Evolutionary conservation across 768 basidiomycete species (phyloP).

Genomic region (Rhodotorula sphaerocarpa): DNA sequence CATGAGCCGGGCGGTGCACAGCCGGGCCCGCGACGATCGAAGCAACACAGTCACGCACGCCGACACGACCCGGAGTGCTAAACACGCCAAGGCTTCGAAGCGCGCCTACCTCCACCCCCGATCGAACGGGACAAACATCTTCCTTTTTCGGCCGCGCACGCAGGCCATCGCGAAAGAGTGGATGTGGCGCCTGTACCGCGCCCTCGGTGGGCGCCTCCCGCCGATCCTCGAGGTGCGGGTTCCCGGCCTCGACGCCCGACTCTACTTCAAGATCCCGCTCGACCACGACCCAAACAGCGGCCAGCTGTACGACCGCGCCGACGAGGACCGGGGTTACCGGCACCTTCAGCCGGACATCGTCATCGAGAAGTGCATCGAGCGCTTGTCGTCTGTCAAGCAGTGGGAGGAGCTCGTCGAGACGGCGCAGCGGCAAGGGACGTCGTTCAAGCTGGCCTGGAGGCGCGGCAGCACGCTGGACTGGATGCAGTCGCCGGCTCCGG

Average conservation of each 20-base stretch:
- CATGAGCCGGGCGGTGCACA: slow-evolving; percentile 47
- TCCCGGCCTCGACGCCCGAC: slow-evolving; percentile 49
- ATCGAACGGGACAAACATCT: slow-evolving; percentile 67
- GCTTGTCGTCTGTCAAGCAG: slow-evolving; percentile 53
- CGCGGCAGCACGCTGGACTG: slow-evolving; percentile 68
- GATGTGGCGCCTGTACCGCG: slow-evolving; percentile 77
- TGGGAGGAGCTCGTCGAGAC: slow-evolving; percentile 58
- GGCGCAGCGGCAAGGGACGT: slow-evolving; percentile 51
- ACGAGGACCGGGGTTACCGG: neutral
- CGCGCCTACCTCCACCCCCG: slow-evolving; percentile 51
- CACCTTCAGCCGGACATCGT: slow-evolving; percentile 55
- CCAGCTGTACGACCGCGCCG: slow-evolving; percentile 45
- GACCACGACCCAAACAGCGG: slow-evolving; percentile 5
- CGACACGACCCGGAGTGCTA: slow-evolving; percentile 35
- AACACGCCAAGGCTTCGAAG: slow-evolving; percentile 36
- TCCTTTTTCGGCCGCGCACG: slow-evolving; percentile 73
- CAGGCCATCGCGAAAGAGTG: slow-evolving; percentile 75
- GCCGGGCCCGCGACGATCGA: neutral
- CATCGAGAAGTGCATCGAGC: slow-evolving; percentile 55
- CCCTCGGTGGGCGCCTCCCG: slow-evolving; percentile 66
- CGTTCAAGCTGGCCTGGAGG: slow-evolving; percentile 52
- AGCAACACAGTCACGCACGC: slow-evolving; percentile 36
- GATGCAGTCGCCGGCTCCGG: slow-evolving; percentile 57
- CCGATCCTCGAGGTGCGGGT: slow-evolving; percentile 62
- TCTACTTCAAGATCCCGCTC: slow-evolving; percentile 38